These are phyloP conservation scores for Aspergillus tubingensis DNA, from an alignment of 2,329 filamentous ascomycete genomes.

Conservation along the genomic window DNA sequence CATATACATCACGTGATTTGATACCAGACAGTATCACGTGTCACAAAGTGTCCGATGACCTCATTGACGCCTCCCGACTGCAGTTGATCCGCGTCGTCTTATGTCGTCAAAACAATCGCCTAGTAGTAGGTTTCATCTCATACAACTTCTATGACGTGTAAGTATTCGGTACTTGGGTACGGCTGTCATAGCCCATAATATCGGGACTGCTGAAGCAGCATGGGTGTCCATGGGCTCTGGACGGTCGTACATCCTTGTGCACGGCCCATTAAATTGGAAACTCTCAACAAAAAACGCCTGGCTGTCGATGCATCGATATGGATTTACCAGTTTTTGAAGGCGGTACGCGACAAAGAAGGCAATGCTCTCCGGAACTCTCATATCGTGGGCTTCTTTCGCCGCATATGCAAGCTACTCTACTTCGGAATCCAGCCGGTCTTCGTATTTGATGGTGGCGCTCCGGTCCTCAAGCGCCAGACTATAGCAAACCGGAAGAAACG, in stretches of 20 bases:
- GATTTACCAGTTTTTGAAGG: constrained; percentile 99
- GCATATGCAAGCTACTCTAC: constrained; percentile 96
- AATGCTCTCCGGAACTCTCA: constrained; percentile 95
- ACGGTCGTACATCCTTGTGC: constrained; percentile 93
- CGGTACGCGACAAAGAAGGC: constrained; percentile 96
- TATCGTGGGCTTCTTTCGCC: constrained; percentile 94
- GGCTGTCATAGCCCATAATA: background rate
- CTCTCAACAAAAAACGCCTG: constrained; percentile 91
- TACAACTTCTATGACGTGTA: background rate
- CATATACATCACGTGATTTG: no score
- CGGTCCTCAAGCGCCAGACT: constrained; percentile 85
- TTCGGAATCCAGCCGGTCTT: constrained; percentile 96
- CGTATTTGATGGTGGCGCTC: constrained; percentile 95
- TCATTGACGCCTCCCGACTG: no score
- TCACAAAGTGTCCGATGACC: no score
- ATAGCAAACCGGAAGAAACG: constrained; percentile 76
- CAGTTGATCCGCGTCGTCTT: no score
- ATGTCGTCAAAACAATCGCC: no score
- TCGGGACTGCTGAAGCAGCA: constrained; percentile 42
- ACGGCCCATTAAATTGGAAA: constrained; percentile 92
- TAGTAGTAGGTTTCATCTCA: no score
- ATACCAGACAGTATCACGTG: no score
- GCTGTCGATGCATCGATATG: constrained; percentile 98
- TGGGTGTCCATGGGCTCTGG: constrained; percentile 99
- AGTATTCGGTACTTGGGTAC: background rate